Base-by-base conservation (phyloP, 208 protist genomes). In the Eutreptiella sp. region DNA sequence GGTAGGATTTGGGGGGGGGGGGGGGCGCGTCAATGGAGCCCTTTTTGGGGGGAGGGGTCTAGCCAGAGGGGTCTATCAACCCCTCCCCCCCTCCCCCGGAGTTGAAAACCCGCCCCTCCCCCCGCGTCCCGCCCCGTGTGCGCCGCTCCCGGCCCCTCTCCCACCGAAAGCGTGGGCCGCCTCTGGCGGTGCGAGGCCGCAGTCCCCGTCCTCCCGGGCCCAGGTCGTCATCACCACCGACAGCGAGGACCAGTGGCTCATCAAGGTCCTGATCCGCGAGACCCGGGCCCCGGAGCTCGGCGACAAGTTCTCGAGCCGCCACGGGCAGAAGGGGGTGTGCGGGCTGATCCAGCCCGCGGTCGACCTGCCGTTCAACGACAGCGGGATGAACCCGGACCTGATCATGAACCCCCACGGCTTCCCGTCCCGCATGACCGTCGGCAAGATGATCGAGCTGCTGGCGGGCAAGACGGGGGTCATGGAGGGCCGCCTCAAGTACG, bases 371-470 rank as follows among this genome's bases (percentile, higher is more conserved):
- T 99, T 99, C 70, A 96, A 87, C 50, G 85, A 95, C 61, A 58
- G 80, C 3, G 95, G 95, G 36, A 93, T 98, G 29, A 93, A 74
- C 45, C 98, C 98, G 0, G 98, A 99, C 69, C 96, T 99, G 72
- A 99, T 99, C 76, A 99, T 99, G 96, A 99, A 99, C 74, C 98
- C 98, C 14, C 98, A 99, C 73, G 98, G 96, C 53, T 99, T 99
- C 75, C 98, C 98, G 16, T 97, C 89, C 61, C 93, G 98, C 61
- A 99, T 99, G 97, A 99, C 98, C n/a, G 94, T 99, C 4, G 98
- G 97, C 11, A 99, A 99, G 75, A 73, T 99, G 61, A 89, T 99
- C n/a, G 98, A 99, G 72, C 81, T 99, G 0, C 62, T 99, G 2
- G 87, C 80, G 33, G 95, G 95, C 29, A 99, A 99, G 80, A 88